A percentile compares a stretch with the other conserved stretches of the same genome.
Evolutionary conservation across 805 yeast genomes (phyloP).

Genomic region (Yamadazyma scolyti): DNA sequence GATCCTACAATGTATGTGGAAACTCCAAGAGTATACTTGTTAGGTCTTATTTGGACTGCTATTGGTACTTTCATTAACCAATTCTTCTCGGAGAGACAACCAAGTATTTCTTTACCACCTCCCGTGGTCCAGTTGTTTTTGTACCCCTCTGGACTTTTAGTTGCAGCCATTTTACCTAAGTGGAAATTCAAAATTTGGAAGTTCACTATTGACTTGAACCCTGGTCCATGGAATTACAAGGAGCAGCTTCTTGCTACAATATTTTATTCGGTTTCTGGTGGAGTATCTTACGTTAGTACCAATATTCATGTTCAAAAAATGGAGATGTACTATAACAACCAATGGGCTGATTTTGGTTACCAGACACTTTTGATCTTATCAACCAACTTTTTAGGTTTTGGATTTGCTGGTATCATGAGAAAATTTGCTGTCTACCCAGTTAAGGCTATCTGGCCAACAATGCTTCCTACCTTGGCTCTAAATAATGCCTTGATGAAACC

Average conservation of each 20-base stretch:
- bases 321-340: slow-evolving; percentile 15
- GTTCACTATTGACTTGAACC: slow-evolving; percentile 36
- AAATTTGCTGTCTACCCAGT: slow-evolving; percentile 23
- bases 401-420: slow-evolving; percentile 25
- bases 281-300: slow-evolving; percentile 20
- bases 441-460: slow-evolving; percentile 23
- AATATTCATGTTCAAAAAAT: slow-evolving; percentile 24
- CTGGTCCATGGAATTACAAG: slow-evolving; percentile 52
- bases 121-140: slow-evolving; percentile 44
- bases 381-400: slow-evolving; percentile 24
- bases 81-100: slow-evolving; percentile 53
- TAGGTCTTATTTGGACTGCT: slow-evolving; percentile 50
- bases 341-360: slow-evolving; percentile 26
- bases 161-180: slow-evolving; percentile 42
- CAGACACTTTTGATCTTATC: slow-evolving; percentile 19
- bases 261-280: slow-evolving; percentile 13
- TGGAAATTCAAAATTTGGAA: slow-evolving; percentile 17
- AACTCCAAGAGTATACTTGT: slow-evolving; percentile 52
- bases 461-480: slow-evolving; percentile 25
- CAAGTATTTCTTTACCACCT: slow-evolving; percentile 40
- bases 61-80: slow-evolving; percentile 53
- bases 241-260: slow-evolving; percentile 64
- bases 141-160: slow-evolving; percentile 38
- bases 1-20: slow-evolving; percentile 47
- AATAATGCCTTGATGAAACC: slow-evolving; percentile 24